Evolutionary conservation across 139 green algal species (phyloP).

Genomic region (Closterium sp.): DNA sequence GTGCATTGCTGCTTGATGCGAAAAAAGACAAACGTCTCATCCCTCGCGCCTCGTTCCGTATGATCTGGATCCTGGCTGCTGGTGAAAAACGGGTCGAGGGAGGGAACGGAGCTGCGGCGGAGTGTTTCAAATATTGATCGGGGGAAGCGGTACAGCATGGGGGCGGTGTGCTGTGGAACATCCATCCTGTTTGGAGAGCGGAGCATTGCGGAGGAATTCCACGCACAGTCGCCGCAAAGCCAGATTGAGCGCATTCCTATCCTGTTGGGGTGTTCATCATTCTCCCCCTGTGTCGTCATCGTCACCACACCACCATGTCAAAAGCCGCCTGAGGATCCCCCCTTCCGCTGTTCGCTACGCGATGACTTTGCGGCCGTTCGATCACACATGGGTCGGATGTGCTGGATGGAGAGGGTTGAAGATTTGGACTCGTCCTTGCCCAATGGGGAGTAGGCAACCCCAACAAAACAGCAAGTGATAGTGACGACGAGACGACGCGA

Average conservation of each 20-base stretch:
- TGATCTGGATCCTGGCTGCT: not conserved
- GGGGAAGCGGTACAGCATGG: not conserved
- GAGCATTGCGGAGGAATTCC: too few species aligned
- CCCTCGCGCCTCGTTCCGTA: not conserved
- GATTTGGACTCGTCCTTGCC: not conserved
- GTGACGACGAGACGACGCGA: too few species aligned
- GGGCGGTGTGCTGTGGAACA: too few species aligned
- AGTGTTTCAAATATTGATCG: not conserved
- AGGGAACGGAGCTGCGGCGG: not conserved
- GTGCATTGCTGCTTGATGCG: not conserved
- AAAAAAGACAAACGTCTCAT: not conserved
- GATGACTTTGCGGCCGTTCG: not conserved
- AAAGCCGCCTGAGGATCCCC: not conserved
- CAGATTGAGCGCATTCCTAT: not conserved
- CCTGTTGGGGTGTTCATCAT: too few species aligned
- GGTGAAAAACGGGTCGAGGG: not conserved
- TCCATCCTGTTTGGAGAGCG: too few species aligned
- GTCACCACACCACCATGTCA: not conserved
- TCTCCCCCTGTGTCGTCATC: not conserved
- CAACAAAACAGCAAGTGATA: not conserved
- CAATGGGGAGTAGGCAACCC: not conserved
- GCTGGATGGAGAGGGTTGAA: not conserved
- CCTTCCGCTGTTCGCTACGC: not conserved
- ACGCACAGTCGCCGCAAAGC: not conserved
- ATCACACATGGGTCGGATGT: not conserved